phyloP scores from a whole-genome alignment of 495 filamentous ascomycete genomes.

The Tuber brumale region DNA sequence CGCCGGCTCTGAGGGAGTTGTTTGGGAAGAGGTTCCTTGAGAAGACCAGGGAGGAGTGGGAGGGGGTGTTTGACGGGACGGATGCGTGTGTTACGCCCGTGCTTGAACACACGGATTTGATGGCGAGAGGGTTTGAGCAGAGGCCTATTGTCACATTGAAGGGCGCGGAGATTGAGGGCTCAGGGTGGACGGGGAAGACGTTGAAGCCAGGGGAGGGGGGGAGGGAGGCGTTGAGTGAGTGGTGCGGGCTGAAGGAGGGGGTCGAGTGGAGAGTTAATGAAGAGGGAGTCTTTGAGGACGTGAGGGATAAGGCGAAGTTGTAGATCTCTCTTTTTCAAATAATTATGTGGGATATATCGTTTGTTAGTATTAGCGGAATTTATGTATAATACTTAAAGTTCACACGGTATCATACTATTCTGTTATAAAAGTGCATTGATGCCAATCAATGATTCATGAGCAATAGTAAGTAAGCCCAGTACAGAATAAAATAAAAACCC shows the following conservation, averaged over 20 bases:
- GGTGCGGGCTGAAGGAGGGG: constrained; percentile 72
- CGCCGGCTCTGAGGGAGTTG: constrained; percentile 56
- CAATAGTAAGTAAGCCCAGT: neutral
- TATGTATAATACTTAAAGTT: neutral
- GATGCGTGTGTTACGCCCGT: constrained; percentile 92
- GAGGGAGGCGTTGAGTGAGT: constrained; percentile 59
- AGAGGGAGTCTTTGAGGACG: constrained; percentile 49
- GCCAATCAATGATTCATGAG: neutral
- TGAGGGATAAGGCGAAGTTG: constrained; percentile 50
- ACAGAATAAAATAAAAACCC: neutral
- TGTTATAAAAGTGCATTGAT: neutral
- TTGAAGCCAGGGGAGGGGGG: constrained; percentile 65
- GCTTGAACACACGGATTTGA: constrained; percentile 64
- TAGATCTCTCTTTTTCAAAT: constrained; percentile 32
- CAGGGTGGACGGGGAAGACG: constrained; percentile 57
- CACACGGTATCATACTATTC: neutral
- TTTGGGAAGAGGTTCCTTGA: constrained; percentile 62
- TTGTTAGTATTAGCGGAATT: neutral
- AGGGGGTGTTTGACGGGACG: constrained; percentile 72
- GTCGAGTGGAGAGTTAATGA: constrained; percentile 60
- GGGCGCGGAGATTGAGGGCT: constrained; percentile 54
- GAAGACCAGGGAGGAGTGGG: constrained; percentile 77
- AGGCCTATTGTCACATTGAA: constrained; percentile 64
- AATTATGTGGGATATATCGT: neutral
- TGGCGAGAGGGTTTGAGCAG: constrained; percentile 58